Evolutionary conservation across 163 green algal species (phyloP), one percentile per base, ranked within the genome.

Genomic region (Trebouxiophyceae sp.): DNA sequence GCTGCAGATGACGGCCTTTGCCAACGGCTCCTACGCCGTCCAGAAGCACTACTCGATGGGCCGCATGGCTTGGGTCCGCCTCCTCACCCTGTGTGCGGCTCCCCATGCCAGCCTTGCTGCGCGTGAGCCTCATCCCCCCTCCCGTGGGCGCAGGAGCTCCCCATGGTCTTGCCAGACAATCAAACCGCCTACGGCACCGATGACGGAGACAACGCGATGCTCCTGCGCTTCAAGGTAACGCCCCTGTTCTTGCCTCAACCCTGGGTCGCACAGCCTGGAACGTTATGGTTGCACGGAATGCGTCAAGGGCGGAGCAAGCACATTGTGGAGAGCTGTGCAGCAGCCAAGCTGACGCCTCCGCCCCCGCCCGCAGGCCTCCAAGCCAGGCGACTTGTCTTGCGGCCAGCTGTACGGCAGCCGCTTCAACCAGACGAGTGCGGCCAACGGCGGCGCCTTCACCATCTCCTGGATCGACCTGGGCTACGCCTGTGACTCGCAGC

Each of bases 181-280:
- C 69, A 69, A n/a, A 86, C 81, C 7, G 71, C 86, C 2, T 88
- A 88, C 77, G 74, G 74, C 19, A 80, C 81, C 2, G 81, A 87
- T 60, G 80, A 88, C 46, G 81, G 76, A 59, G 67, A 68, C 33
- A 84, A 84, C 44, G 71, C 70, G 4, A 65, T 63, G 57, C n/a
- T 63, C 30, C 46, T 22, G 16, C 46, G 46, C 30, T 63, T 63
- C 57, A 63, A 63, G 57, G 57, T 63, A 50, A n/a, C n/a, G n/a
- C n/a, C n/a, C n/a, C n/a, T n/a, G n/a, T n/a, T n/a, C n/a, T n/a
- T n/a, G n/a, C n/a, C n/a, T n/a, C n/a, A n/a, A n/a, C n/a, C n/a
- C n/a, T n/a, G n/a, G n/a, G n/a, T n/a, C n/a, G n/a, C n/a, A n/a
- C n/a, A n/a, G n/a, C n/a, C n/a, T n/a, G n/a, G n/a, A n/a, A n/a